These are phyloP conservation scores for Pueraria montana DNA, from an alignment of 306 rosid genomes.

Conservation along the genomic window DNA sequence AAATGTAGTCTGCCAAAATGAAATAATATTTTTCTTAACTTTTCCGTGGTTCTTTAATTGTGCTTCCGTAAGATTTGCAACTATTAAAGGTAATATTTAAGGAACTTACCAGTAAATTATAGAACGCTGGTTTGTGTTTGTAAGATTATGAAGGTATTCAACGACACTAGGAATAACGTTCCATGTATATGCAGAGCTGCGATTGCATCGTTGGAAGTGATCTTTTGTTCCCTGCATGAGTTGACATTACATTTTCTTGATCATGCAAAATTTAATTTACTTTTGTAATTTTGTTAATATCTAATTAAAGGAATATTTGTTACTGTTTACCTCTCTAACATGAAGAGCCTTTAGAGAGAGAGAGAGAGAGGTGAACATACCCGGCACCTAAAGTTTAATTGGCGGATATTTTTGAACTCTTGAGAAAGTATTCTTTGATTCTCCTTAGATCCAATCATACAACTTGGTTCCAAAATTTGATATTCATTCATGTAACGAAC, in stretches of 20 bases:
- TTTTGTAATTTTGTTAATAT: background rate
- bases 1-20: background rate
- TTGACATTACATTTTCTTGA: background rate
- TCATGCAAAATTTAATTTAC: background rate
- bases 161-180: constrained; percentile 35
- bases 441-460: background rate
- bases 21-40: background rate
- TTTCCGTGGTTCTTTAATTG: background rate
- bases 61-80: background rate
- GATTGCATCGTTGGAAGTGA: constrained; percentile 29
- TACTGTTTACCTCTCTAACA: constrained; percentile 40
- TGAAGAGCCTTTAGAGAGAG: constrained; percentile 37
- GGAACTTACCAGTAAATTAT: constrained; percentile 39
- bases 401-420: background rate
- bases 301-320: background rate
- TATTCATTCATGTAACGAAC: background rate
- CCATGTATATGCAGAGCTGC: background rate
- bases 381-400: constrained; percentile 29
- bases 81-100: background rate
- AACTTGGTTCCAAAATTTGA: constrained; percentile 16
- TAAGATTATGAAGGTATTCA: constrained; percentile 40
- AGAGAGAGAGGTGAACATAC: background rate
- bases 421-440: constrained; percentile 21
- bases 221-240: constrained; percentile 46
- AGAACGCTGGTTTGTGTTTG: constrained; percentile 35